Evolutionary conservation across 108 stramenopile genomes (phyloP), one percentile per base, ranked within the genome.

Genomic region (Fragilaria crotonensis): DNA sequence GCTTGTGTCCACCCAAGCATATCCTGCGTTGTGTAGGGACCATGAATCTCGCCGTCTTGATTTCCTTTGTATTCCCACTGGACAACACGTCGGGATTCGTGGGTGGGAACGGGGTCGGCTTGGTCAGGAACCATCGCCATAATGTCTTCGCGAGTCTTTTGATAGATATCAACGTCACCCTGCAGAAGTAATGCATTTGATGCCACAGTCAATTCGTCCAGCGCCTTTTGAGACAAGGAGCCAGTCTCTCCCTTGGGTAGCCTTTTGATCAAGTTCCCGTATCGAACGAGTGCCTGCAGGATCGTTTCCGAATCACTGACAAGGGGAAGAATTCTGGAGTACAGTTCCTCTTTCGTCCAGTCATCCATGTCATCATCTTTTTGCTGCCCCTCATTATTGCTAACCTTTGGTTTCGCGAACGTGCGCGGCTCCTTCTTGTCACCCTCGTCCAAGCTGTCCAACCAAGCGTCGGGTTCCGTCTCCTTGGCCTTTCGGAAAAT

Each of bases 11-110:
- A 92, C 29, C 60, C 78, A 48, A 76, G 36, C 90, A 92, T 88
- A 66, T 92, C 81, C 44, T 69, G 68, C 36, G 80, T 87, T n/a
- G 87, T 74, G 54, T 68, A 86, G 2, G 89, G 89, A 30, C 84
- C 87, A 53, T 89, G 87, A 27, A 89, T 74, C 19, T 58, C 25
- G 3, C 81, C 73, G 54, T 90, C 89, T 67, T 83, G 76, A 55
- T 84, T 90, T 17, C 89, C 89, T 45, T 54, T 63, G 70, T 90
- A 90, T 61, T 90, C 85, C 89, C 88, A 90, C 54, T 63, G 66
- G 11, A 77, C 68, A 9, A 25, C 33, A 46, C 50, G 19, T n/a
- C 18, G 52, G 20, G 19, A 20, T 41, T 7, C 11, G 14, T 71
- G 69, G n/a, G 50, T 46, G 41, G 45, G 55, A n/a, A n/a, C n/a